These are phyloP conservation scores for Lumnitzera littorea DNA, from an alignment of 345 rosid genomes.

Conservation along the genomic window DNA sequence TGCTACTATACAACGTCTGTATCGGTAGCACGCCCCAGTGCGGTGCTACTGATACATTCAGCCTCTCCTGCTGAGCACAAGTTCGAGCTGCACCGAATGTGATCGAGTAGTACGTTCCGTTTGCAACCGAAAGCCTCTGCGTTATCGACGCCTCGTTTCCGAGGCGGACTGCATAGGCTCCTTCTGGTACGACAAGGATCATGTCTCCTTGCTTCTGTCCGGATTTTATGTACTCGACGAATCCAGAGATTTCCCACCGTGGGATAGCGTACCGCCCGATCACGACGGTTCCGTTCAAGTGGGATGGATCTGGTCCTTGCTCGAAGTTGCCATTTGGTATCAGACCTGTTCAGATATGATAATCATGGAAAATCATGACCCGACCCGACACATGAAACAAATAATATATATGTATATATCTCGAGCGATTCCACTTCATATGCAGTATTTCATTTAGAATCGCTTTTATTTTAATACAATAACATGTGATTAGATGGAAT, in stretches of 20 bases:
- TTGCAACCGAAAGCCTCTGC: constrained; percentile 39
- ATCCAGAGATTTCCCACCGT: constrained; percentile 66
- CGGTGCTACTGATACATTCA: constrained; percentile 66
- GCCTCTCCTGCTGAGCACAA: constrained; percentile 68
- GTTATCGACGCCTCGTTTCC: constrained; percentile 88
- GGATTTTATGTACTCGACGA: constrained; percentile 73
- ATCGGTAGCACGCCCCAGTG: constrained; percentile 65
- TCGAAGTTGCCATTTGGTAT: constrained; percentile 79
- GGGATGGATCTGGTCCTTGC: constrained; percentile 37
- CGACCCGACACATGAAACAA: too few relatives aligned
- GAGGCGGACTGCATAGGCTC: constrained; percentile 68
- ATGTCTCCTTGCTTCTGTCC: constrained; percentile 95
- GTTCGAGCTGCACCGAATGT: constrained; percentile 92
- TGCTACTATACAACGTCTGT: constrained; percentile 72
- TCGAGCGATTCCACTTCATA: too few relatives aligned
- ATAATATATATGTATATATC: too few relatives aligned
- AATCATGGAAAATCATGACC: too few relatives aligned
- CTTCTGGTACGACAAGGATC: constrained; percentile 80
- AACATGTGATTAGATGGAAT: too few relatives aligned
- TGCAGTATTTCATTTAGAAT: too few relatives aligned
- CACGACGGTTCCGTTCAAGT: constrained; percentile 68
- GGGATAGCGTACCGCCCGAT: constrained; percentile 42
- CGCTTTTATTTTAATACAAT: too few relatives aligned
- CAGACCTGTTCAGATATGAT: constrained; percentile 30
- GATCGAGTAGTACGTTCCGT: constrained; percentile 51